Conservation (phyloP, 1,139 yeast genomes). For the Suhomyces atakaporum region DNA sequence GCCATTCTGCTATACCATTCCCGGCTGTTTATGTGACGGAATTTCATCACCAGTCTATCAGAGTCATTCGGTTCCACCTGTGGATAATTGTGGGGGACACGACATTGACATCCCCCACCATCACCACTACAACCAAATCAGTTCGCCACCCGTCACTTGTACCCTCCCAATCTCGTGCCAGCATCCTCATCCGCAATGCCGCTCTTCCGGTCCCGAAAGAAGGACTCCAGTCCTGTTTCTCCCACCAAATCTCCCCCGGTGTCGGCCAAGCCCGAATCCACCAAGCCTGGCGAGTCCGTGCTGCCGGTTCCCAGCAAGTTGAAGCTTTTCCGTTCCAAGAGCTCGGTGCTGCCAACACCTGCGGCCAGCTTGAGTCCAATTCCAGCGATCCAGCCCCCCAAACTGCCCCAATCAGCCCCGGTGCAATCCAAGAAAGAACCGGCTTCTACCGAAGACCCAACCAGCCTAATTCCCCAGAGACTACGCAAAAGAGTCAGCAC, state of each 20-base stretch:
- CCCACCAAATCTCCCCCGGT: constrained; percentile 4
- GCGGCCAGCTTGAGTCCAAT: constrained; percentile 1
- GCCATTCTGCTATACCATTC: too few relatives aligned
- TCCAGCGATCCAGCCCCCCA: constrained; percentile 2
- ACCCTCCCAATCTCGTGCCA: too few relatives aligned
- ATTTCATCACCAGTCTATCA: too few relatives aligned
- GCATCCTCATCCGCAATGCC: constrained; percentile 13
- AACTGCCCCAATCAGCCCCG: not conserved
- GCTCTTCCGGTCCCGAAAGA: constrained; percentile 11
- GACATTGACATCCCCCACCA: too few relatives aligned
- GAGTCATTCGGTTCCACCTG: too few relatives aligned
- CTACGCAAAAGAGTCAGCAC: constrained; percentile 25
- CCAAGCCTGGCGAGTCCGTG: constrained; percentile 5
- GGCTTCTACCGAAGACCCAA: not conserved
- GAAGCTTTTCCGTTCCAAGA: constrained; percentile 8
- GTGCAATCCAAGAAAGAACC: not conserved
- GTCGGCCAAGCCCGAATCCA: constrained; percentile 10
- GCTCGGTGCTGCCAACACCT: not conserved
- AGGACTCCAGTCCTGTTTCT: constrained; percentile 8
- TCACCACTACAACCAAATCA: constrained; percentile 1
- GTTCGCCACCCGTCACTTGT: not conserved
- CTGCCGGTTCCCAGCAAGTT: constrained; percentile 4
- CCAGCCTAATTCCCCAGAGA: constrained; percentile 8
- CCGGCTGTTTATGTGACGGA: too few relatives aligned
- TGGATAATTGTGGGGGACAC: too few relatives aligned